Evolutionary conservation across 108 stramenopile genomes (phyloP).

Genomic region (Cylindrotheca closterium): DNA sequence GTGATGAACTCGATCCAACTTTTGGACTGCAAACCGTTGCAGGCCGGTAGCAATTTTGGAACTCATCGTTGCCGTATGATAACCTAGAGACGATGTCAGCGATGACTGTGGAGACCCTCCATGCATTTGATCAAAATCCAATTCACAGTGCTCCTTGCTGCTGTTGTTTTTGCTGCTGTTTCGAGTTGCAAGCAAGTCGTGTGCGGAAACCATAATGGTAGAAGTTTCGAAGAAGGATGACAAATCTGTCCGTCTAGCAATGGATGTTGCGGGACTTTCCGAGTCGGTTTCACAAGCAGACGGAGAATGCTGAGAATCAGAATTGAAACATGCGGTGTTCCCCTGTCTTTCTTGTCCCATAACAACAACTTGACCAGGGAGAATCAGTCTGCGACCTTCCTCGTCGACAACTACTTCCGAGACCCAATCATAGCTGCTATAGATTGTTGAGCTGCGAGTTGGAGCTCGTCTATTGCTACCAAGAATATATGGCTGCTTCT

Average conservation of each 20-base stretch:
- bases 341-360: neutral
- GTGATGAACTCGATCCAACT: too few relatives aligned
- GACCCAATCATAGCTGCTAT: constrained; percentile 29
- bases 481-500: neutral
- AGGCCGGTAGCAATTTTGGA: too few relatives aligned
- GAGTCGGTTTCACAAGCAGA: neutral
- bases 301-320: neutral
- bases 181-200: constrained; percentile 19
- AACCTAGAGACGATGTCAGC: too few relatives aligned
- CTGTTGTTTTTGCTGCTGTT: neutral
- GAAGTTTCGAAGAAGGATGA: constrained; percentile 1
- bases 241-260: too few relatives aligned
- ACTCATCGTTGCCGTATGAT: too few relatives aligned
- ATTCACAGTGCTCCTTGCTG: too few relatives aligned
- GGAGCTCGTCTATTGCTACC: too few relatives aligned
- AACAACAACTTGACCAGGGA: constrained; percentile 16
- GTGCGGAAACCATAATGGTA: constrained; percentile 35
- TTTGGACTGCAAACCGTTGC: too few relatives aligned
- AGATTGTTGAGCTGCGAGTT: constrained; percentile 7
- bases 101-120: too few relatives aligned
- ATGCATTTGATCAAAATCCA: too few relatives aligned
- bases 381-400: constrained; percentile 24
- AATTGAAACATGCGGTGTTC: neutral
- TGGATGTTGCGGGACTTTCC: neutral
- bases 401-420: constrained; percentile 20